phyloP scores from a whole-genome alignment of 2,329 filamentous ascomycete genomes.

The Cladosporium velox region DNA sequence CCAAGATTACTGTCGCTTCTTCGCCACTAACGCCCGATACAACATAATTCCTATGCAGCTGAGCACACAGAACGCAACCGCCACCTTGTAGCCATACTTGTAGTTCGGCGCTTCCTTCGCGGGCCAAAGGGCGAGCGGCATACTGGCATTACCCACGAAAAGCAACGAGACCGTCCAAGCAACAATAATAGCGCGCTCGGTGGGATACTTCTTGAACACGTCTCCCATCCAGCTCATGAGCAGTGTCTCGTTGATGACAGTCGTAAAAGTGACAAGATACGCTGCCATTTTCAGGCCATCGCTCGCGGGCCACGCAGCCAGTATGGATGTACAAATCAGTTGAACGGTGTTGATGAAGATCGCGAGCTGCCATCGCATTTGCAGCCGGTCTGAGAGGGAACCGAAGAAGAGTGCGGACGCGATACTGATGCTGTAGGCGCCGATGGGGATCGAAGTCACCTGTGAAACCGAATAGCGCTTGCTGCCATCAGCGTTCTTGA shows the following conservation, averaged over 20 bases:
- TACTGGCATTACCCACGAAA: constrained; percentile 16
- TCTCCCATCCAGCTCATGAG: constrained; percentile 20
- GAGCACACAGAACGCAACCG: constrained; percentile 11
- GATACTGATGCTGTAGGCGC: constrained; percentile 17
- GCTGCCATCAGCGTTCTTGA: constrained; percentile 11
- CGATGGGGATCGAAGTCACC: constrained; percentile 11
- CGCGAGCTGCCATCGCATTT: constrained; percentile 21
- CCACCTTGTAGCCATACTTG: constrained; percentile 14
- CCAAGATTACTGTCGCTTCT: constrained; percentile 1
- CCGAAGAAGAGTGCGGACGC: constrained; percentile 10
- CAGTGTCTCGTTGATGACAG: constrained; percentile 15
- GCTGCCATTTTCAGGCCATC: constrained; percentile 11
- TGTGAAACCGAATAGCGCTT: constrained; percentile 11
- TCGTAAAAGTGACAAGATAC: constrained; percentile 2
- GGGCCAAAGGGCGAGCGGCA: constrained; percentile 17
- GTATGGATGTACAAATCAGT: constrained; percentile 6
- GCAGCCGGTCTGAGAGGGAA: constrained; percentile 15
- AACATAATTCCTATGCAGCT: constrained; percentile 13
- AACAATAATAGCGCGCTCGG: constrained; percentile 11
- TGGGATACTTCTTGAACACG: constrained; percentile 8
- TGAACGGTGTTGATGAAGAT: constrained; percentile 18
- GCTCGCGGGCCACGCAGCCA: constrained; percentile 7
- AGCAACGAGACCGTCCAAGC: constrained; percentile 18
- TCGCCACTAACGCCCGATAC: constrained; percentile 7
- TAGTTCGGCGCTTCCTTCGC: constrained; percentile 15